A percentile compares a stretch with the other conserved stretches of the same genome.
These are phyloP conservation scores for Podosphaera xanthii DNA, from an alignment of 2,329 filamentous ascomycete species.

Conservation along the genomic window DNA sequence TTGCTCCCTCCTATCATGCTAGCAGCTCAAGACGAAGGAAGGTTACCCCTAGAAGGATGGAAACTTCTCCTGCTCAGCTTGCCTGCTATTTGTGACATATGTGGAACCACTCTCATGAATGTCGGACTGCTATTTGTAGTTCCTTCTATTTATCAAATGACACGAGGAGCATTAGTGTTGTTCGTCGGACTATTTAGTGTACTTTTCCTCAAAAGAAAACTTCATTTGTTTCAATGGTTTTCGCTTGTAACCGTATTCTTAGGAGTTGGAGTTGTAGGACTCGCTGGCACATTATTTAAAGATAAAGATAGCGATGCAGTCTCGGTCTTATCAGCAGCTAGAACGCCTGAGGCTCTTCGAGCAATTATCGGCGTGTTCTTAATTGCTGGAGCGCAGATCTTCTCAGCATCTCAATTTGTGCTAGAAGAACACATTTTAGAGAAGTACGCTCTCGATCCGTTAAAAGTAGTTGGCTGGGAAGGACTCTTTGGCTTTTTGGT, in stretches of 20 bases:
- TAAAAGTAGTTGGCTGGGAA: conserved; percentile 90
- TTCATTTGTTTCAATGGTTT: conserved; percentile 81
- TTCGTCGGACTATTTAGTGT: conserved; percentile 95
- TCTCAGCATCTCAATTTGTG: conserved; percentile 91
- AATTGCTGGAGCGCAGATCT: conserved; percentile 87
- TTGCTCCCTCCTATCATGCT: conserved; percentile 29
- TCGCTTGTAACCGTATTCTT: conserved; percentile 67
- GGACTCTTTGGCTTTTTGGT: conserved; percentile 72
- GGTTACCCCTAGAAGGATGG: conserved; percentile 40
- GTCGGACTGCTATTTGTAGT: conserved; percentile 82
- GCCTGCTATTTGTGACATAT: conserved; percentile 81
- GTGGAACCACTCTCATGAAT: conserved; percentile 93
- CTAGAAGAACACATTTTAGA: conserved; percentile 84
- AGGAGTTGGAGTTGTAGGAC: conserved; percentile 72
- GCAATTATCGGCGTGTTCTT: conserved; percentile 68
- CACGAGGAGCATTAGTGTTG: conserved; percentile 73
- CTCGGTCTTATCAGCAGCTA: conserved; percentile 18
- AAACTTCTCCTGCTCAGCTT: conserved; percentile 55
- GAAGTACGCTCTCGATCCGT: conserved; percentile 46
- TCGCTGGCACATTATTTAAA: conserved; percentile 64
- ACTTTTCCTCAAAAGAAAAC: conserved; percentile 56
- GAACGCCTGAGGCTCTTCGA: conserved; percentile 32
- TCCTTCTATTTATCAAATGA: conserved; percentile 98
- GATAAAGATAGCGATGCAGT: conserved; percentile 24
- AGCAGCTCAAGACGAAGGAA: conserved; percentile 29